Evolutionary conservation across 2,329 filamentous ascomycete species (phyloP).

Genomic region (Capronia epimyces): DNA sequence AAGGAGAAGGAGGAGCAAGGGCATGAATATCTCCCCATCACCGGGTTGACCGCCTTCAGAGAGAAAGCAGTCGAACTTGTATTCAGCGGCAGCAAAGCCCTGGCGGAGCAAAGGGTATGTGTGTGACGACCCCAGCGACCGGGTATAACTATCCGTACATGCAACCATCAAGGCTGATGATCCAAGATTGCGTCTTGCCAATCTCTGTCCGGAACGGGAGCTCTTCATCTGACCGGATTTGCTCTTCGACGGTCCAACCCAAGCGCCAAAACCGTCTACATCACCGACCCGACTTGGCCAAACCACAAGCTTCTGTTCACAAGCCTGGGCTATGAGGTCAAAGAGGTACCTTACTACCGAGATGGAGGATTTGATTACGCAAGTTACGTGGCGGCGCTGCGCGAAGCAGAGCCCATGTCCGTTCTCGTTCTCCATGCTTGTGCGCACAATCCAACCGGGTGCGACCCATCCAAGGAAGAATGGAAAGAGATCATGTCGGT

Average conservation of each 20-base stretch:
- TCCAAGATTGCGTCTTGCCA: conserved; percentile 67
- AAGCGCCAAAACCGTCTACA: conserved; percentile 61
- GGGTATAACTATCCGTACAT: too few species aligned
- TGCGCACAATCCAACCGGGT: conserved; percentile 95
- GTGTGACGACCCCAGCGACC: not conserved
- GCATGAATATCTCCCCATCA: conserved; percentile 96
- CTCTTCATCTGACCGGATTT: conserved; percentile 89
- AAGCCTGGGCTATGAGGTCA: conserved; percentile 69
- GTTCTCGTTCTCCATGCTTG: conserved; percentile 90
- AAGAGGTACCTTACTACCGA: conserved; percentile 47
- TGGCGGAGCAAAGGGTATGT: not conserved
- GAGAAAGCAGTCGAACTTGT: conserved; percentile 82
- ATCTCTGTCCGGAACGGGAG: conserved; percentile 93
- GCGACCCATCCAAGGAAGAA: conserved; percentile 85
- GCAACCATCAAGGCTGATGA: not conserved
- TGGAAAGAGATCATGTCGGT: conserved; percentile 82
- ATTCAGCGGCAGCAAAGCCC: conserved; percentile 46
- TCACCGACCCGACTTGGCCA: conserved; percentile 93
- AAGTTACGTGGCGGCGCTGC: conserved; percentile 54
- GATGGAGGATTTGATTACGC: conserved; percentile 52
- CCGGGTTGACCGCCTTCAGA: conserved; percentile 77
- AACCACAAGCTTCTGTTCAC: conserved; percentile 77
- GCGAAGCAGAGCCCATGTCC: conserved; percentile 73
- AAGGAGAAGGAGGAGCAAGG: conserved; percentile 74
- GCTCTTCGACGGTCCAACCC: conserved; percentile 73